A percentile compares a stretch with the other conserved stretches of the same genome.
Conservation (phyloP, 805 yeast species). For the Komagataella mondaviorum region DNA sequence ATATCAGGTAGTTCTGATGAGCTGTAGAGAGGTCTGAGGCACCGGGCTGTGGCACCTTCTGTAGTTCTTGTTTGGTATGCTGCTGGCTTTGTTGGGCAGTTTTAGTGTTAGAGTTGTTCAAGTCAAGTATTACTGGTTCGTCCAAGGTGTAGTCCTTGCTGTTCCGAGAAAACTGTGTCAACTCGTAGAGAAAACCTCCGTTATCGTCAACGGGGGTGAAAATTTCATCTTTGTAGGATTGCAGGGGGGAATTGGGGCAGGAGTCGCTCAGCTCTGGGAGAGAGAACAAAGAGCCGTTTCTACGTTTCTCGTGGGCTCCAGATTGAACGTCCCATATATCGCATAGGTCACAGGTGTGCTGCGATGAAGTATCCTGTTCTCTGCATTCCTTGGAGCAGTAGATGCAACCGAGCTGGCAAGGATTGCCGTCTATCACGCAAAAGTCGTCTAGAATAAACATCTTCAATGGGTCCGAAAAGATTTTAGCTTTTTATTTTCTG, state of each 20-base stretch:
- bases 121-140: not conserved
- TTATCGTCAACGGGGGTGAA: not conserved
- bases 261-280: not conserved
- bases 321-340: not conserved
- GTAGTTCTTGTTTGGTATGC: not conserved
- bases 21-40: not conserved
- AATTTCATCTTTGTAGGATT: not conserved
- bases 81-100: not conserved
- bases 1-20: not conserved
- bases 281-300: not conserved
- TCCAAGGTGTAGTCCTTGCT: not conserved
- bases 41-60: not conserved
- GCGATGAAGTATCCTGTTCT: conserved; percentile 1
- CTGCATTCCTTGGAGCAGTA: conserved; percentile 7
- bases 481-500: not conserved
- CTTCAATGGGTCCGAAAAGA: not conserved
- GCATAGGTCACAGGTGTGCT: not conserved
- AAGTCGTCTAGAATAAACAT: conserved; percentile 6
- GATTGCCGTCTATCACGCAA: conserved; percentile 7
- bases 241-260: not conserved
- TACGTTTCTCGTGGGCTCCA: not conserved
- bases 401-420: conserved; percentile 5
- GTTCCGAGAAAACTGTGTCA: not conserved
- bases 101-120: not conserved
- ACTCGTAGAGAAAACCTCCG: not conserved